phyloP scores from a whole-genome alignment of 139 green algal species.

The Chlamydomonas urium region DNA sequence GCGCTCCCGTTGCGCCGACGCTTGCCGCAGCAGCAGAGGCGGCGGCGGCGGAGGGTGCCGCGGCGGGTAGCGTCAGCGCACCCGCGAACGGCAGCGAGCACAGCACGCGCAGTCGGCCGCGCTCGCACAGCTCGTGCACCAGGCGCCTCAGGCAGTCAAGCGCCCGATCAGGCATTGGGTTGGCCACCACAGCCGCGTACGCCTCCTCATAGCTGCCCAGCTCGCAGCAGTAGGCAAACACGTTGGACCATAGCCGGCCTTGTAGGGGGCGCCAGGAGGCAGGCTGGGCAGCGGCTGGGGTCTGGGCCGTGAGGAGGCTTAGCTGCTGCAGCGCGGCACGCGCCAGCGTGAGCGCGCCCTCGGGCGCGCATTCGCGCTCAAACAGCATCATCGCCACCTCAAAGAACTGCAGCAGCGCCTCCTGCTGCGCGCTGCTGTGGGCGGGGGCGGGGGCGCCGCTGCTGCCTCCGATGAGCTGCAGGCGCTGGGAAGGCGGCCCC shows the following conservation, averaged over 20 bases:
- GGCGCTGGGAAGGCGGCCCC: no score
- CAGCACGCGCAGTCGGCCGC: slow-evolving; percentile 25
- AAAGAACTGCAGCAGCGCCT: slow-evolving; percentile 36
- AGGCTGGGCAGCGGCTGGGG: not conserved
- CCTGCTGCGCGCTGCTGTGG: no score
- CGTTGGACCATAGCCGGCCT: slow-evolving; percentile 42
- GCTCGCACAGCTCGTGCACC: slow-evolving; percentile 27
- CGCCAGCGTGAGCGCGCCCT: slow-evolving; percentile 43
- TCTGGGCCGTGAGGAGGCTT: not conserved
- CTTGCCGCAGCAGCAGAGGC: no score
- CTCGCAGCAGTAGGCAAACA: slow-evolving; percentile 39
- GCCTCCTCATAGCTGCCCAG: slow-evolving; percentile 35
- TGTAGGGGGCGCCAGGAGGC: slow-evolving; percentile 7
- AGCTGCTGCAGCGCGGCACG: slow-evolving; percentile 31
- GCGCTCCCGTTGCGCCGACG: no score
- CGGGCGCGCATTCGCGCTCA: slow-evolving; percentile 32
- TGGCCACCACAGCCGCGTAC: slow-evolving; percentile 43
- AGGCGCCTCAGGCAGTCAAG: slow-evolving; percentile 42
- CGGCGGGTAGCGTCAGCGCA: slow-evolving; percentile 8
- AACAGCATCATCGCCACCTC: slow-evolving; percentile 48
- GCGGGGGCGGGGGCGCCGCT: no score
- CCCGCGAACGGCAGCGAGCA: slow-evolving; percentile 33
- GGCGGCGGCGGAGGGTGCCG: not conserved
- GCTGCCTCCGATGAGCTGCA: no score
- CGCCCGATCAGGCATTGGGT: slow-evolving; percentile 34